Evolutionary conservation across 805 yeast genomes (phyloP), one percentile per base, ranked within the genome.

Genomic region (Yarrowia porcina): DNA sequence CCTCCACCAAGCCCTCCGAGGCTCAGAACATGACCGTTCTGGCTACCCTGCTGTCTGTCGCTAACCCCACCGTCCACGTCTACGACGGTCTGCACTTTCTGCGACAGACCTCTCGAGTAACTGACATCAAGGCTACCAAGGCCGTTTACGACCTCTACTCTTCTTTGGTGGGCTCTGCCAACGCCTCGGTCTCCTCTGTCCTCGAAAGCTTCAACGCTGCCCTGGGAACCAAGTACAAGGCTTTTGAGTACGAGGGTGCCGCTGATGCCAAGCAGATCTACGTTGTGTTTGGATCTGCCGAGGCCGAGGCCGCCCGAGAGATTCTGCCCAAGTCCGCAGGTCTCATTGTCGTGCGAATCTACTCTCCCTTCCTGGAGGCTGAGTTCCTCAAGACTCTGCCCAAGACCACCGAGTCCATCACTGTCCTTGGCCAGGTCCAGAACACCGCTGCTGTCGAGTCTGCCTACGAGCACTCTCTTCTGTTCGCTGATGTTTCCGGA

Each of bases 41-140:
- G 68, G 80, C 90, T 54, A 77, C 85, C 44, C 87, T 82, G 59
- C 76, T 87, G 67, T 86, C 92, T 20, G 68, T 77, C 45, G 75
- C 75, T 27, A 72, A 70, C n/a, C 88, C 96, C 3, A 80, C 87
- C 13, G 72, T 90, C 63, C 86, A 89, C 73, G 78, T 90, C 66
- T 90, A 87, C 72, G 97, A 92, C 73, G 97, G 97, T 33, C 79
- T 88, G 13, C 80, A 84, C 59, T 85, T 83, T 64, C 71, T 82
- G 64, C 83, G 82, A 66, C 80, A 82, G 61, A 79, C 75, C 72
- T 76, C 81, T 67, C 66, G 67, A 41, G 64, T 66, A 25, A 54
- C 66, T 7, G 67, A 66, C 35, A 69, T 72, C 15, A 63, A 38
- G n/a, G 67, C 72, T 15, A 54, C 74, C 17, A 54, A 66, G 11